Evolutionary conservation across 208 protist species (phyloP), one percentile per base, ranked within the genome.

Genomic region (Blastocrithidia nonstop): DNA sequence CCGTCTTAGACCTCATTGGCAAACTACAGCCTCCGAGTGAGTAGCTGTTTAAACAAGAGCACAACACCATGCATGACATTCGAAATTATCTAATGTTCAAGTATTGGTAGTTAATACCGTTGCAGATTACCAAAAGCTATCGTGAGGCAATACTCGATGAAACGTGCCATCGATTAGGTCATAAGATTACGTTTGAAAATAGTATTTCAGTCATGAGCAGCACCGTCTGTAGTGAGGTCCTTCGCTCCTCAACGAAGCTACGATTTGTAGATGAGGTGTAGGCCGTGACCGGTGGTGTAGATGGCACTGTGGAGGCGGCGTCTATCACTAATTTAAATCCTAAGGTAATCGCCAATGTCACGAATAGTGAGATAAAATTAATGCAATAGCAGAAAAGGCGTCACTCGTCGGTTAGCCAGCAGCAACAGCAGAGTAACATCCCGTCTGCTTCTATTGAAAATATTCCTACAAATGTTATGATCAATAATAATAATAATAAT

Each of bases 241-340:
- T 73, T 16, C 58, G 61, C 39, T 70, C 54, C 17, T 63, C 73
- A 5, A 72, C 45, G 40, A 73, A 67, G 43, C 48, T 82, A 32
- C 71, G 71, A 41, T 82, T 78, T 32, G 69, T 86, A 9, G 71
- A 86, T 42, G 76, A 86, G 57, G 55, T 86, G 36, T 71, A 86
- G 47, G 71, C 73, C 3, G 68, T 61, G 0, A 61, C 51, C 1
- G 69, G 68, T 23, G 68, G 65, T 9, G 44, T 74, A 8, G 66
- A 78, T 38, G 69, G 73, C 25, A 63, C 50, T 5, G 52, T 67
- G 24, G 39, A 66, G 21, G 56, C 65, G 1, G 47, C 44, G 31
- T 66, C 43, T 15, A 66, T 71, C 9, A 33, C 51, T 3, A 43
- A 37, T 32, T 46, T 82, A 23, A 65, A 28, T 51, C 57, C 65